phyloP scores from a whole-genome alignment of 352 stramenopile genomes.

The Phytophthora chlamydospora region DNA sequence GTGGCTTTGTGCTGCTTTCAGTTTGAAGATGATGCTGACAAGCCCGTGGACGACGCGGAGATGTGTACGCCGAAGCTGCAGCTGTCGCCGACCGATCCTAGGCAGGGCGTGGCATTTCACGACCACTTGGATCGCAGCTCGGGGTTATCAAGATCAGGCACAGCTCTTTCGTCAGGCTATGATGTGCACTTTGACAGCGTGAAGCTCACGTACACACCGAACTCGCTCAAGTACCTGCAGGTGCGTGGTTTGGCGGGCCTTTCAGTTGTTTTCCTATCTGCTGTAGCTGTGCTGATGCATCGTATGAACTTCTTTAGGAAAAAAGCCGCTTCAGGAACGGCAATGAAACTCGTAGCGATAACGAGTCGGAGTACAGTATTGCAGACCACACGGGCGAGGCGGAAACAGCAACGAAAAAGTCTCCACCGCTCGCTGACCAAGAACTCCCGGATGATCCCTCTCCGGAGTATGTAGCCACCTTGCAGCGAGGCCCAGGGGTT shows the following conservation, averaged over 20 bases:
- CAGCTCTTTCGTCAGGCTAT: slow-evolving; percentile 67
- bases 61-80: slow-evolving; percentile 20
- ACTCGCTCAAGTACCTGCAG: slow-evolving; percentile 76
- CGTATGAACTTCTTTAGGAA: slow-evolving; percentile 20
- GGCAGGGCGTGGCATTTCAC: slow-evolving; percentile 22
- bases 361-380: slow-evolving; percentile 10
- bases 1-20: slow-evolving; percentile 10
- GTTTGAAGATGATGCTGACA: slow-evolving; percentile 19
- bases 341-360: not conserved
- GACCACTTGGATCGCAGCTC: slow-evolving; percentile 33
- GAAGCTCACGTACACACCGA: slow-evolving; percentile 63
- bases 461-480: slow-evolving; percentile 37
- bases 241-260: slow-evolving; percentile 28
- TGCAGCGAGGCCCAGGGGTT: slow-evolving; percentile 44
- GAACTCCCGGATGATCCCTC: slow-evolving; percentile 32
- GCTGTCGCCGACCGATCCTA: slow-evolving; percentile 20
- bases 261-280: not conserved
- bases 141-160: slow-evolving; percentile 47
- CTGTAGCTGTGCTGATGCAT: slow-evolving; percentile 9
- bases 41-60: not conserved
- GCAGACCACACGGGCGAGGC: slow-evolving; percentile 37
- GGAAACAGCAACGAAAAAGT: slow-evolving; percentile 17
- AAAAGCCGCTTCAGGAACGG: slow-evolving; percentile 28
- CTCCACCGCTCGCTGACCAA: slow-evolving; percentile 18
- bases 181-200: slow-evolving; percentile 70